Base-by-base conservation (phyloP, 2,329 filamentous ascomycete genomes). In the Seiridium cupressi region DNA sequence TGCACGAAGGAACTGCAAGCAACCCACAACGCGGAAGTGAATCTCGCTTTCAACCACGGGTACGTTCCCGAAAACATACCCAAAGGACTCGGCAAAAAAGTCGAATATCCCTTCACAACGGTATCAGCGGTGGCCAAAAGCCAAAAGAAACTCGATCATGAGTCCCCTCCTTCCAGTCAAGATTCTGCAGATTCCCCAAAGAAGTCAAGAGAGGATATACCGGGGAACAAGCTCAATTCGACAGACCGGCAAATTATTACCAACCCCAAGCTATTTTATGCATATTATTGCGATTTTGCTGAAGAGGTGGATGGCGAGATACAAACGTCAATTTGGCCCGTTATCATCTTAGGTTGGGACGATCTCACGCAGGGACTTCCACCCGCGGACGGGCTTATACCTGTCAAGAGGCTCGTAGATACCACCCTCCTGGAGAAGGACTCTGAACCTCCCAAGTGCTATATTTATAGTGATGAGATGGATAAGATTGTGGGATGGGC, bases 261-360 rank as follows among this genome's bases (percentile, higher is more conserved):
- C 1, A 26, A 70, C 35, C 73, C 76, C 0, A 69, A 70, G 8
- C 44, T 64, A 0, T 73, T 71, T 36, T 66, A 71, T 34, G 67
- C 78, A 3, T 78, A 78, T 60, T 65, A 73, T 10, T 72, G 66
- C 2, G 65, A 65, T 7, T 74, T 71, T 69, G 59, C 60, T 26
- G 60, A 66, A 1, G 66, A 69, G 2, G 62, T 69, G 47, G 40
- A 40, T 6, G 35, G 36, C 8, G 55, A 40, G 7, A 34, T 35
- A n/a, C 13, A 51, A 7, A 42, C 26, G 6, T 60, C 63, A 26
- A 63, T 68, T 5, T 78, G 73, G 55, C 70, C 73, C 2, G 72
- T 77, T 26, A 62, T 78, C 60, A 68, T 77, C 26, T 66, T 78
- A 9, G 76, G 74, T 2, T 75, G 71, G 71, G 71, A 72, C 40